Conservation (phyloP, 495 filamentous ascomycete genomes). For the Aspergillus bridgeri region DNA sequence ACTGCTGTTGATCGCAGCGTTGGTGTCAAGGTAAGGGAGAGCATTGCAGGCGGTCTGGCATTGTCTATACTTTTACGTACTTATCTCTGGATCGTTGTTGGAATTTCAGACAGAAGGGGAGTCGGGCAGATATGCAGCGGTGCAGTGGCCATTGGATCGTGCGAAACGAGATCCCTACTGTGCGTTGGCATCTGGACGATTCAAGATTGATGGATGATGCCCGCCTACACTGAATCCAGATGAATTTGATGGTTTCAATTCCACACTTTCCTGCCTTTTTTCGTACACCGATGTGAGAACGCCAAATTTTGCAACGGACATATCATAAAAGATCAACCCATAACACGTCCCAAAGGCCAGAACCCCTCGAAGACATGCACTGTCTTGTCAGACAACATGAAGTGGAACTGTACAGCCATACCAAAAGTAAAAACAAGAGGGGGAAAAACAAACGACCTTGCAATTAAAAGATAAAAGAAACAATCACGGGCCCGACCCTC, state of each 20-base stretch:
- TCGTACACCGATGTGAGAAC: slow-evolving; percentile 46
- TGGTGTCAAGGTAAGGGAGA: background rate
- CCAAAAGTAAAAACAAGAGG: slow-evolving; percentile 30
- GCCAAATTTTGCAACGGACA: slow-evolving; percentile 43
- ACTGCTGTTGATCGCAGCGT: too few species aligned
- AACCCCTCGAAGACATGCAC: slow-evolving; percentile 41
- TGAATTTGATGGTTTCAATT: slow-evolving; percentile 25
- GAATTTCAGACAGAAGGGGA: too few species aligned
- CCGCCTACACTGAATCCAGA: slow-evolving; percentile 9
- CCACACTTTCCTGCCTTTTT: slow-evolving; percentile 40
- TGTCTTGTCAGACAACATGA: slow-evolving; percentile 40
- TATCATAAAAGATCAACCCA: slow-evolving; percentile 36
- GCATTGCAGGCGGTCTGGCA: background rate
- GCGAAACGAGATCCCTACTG: background rate
- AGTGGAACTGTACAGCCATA: slow-evolving; percentile 46
- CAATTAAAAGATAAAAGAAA: slow-evolving; percentile 19
- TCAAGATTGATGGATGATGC: background rate
- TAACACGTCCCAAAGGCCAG: slow-evolving; percentile 38
- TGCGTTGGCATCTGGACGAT: background rate
- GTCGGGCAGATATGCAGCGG: background rate
- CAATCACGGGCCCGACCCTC: slow-evolving; percentile 12
- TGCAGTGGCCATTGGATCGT: background rate
- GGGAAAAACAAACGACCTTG: slow-evolving; percentile 29
- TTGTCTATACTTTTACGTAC: too few species aligned
- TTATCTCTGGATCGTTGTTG: too few species aligned